Percentiles rank a stretch among this genome's conserved stretches.
These are phyloP conservation scores for Penicillium egyptiacum DNA, from an alignment of 495 filamentous ascomycete species.

Conservation along the genomic window DNA sequence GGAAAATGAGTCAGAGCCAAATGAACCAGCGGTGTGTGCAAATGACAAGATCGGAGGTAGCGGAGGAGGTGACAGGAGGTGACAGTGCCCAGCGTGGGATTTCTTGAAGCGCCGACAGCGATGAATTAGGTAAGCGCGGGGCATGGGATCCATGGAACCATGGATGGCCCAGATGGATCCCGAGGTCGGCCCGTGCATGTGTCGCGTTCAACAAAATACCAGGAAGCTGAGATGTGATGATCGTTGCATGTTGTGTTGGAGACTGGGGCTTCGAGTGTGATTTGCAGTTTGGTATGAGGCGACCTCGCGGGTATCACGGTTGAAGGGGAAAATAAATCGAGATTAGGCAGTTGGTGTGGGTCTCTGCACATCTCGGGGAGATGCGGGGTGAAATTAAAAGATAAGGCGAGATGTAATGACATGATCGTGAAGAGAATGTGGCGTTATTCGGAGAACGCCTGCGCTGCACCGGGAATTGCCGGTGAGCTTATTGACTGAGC, in stretches of 20 bases:
- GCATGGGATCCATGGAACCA: slow-evolving; percentile 1
- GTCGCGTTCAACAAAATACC: slow-evolving; percentile 11
- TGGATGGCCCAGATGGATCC: slow-evolving; percentile 1
- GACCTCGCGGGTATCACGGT: slow-evolving; percentile 20
- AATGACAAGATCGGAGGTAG: background rate
- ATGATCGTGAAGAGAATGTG: slow-evolving; percentile 15
- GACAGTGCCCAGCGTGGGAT: slow-evolving; percentile 6
- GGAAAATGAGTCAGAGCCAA: slow-evolving; percentile 23
- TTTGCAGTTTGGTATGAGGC: slow-evolving; percentile 7
- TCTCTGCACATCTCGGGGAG: background rate
- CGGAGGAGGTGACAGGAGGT: background rate
- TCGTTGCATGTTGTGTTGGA: slow-evolving; percentile 4
- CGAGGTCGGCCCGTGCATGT: background rate
- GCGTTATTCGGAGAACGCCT: slow-evolving; percentile 21
- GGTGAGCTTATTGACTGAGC: slow-evolving; percentile 5
- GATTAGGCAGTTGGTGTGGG: slow-evolving; percentile 4
- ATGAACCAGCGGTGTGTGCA: slow-evolving; percentile 26
- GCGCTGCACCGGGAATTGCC: slow-evolving; percentile 19
- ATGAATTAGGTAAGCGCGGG: slow-evolving; percentile 36
- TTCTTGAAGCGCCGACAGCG: slow-evolving; percentile 32
- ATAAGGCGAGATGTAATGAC: slow-evolving; percentile 11
- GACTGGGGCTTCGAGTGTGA: slow-evolving; percentile 11
- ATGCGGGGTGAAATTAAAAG: slow-evolving; percentile 13
- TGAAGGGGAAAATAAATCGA: slow-evolving; percentile 11
- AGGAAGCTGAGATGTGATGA: slow-evolving; percentile 6